Conservation (phyloP, 169 alveolate genomes). For the Plasmodium berghei region DNA sequence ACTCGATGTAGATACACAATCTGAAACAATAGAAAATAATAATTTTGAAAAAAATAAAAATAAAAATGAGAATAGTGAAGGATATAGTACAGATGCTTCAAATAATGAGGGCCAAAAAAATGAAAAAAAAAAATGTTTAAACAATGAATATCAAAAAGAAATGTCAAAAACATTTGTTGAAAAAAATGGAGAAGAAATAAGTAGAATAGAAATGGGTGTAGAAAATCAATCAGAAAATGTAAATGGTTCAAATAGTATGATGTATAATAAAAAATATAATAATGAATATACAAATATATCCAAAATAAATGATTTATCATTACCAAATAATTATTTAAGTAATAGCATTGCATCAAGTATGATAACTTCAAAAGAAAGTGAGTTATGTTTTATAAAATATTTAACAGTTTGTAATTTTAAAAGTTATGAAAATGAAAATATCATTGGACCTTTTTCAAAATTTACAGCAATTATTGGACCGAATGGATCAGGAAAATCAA, state of each 20-base stretch:
- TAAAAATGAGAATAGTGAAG: too few species aligned
- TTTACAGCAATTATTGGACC: constrained; percentile 95
- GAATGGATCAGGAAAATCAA: constrained; percentile 94
- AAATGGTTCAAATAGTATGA: background rate
- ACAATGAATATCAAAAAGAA: background rate
- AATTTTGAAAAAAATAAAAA: too few species aligned
- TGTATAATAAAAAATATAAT: background rate
- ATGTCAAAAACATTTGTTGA: background rate
- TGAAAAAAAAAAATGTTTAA: too few species aligned
- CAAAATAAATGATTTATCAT: constrained; percentile 10
- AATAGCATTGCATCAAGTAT: constrained; percentile 13
- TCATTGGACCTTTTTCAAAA: constrained; percentile 90
- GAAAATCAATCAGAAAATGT: too few species aligned
- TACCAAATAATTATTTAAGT: constrained; percentile 26
- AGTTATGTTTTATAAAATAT: constrained; percentile 73
- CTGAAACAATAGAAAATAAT: too few species aligned
- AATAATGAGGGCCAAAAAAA: too few species aligned
- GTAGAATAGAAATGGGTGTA: background rate
- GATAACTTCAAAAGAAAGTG: constrained; percentile 12
- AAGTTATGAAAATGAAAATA: constrained; percentile 93
- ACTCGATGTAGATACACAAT: constrained; percentile 2
- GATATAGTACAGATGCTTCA: too few species aligned
- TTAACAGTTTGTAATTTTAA: constrained; percentile 88
- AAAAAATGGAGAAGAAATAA: background rate
- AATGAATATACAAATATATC: background rate